Conservation (phyloP, 2,329 filamentous ascomycete species). For the Colletotrichum melonis region DNA sequence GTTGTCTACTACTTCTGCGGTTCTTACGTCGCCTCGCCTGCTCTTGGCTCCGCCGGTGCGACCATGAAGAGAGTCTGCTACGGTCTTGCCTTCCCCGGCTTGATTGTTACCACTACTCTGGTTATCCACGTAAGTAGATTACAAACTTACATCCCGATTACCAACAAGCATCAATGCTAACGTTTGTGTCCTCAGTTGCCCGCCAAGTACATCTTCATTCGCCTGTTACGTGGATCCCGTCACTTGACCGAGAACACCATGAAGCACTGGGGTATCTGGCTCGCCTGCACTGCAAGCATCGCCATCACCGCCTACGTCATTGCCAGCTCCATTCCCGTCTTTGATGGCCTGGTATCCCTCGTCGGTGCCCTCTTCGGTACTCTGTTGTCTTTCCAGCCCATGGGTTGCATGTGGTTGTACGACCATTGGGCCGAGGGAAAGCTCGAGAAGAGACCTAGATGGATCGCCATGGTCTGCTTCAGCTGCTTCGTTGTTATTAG, state of each 20-base stretch:
- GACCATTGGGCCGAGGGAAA: slow-evolving; percentile 50
- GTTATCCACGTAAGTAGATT: slow-evolving; percentile 42
- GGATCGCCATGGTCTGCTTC: slow-evolving; percentile 41
- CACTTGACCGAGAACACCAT: slow-evolving; percentile 44
- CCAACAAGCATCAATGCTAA: not conserved
- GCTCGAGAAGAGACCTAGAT: slow-evolving; percentile 20
- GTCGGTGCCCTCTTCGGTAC: slow-evolving; percentile 43
- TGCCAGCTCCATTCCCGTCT: slow-evolving; percentile 43
- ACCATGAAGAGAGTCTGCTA: slow-evolving; percentile 57
- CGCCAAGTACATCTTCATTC: slow-evolving; percentile 43
- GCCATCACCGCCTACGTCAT: slow-evolving; percentile 43
- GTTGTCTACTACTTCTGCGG: slow-evolving; percentile 60
- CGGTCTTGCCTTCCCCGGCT: slow-evolving; percentile 48
- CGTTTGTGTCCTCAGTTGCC: slow-evolving; percentile 29
- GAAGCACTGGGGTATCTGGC: slow-evolving; percentile 46
- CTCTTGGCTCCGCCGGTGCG: slow-evolving; percentile 56
- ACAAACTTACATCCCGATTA: accelerated
- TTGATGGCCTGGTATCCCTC: slow-evolving; percentile 42
- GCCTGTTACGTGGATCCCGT: slow-evolving; percentile 42
- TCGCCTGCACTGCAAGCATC: slow-evolving; percentile 42
- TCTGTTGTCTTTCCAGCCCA: slow-evolving; percentile 41
- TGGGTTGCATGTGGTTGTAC: slow-evolving; percentile 55
- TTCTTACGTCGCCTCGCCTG: slow-evolving; percentile 57
- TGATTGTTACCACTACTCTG: slow-evolving; percentile 43
- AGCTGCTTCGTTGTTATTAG: slow-evolving; percentile 44